Evolutionary conservation across 306 rosid genomes (phyloP).

Genomic region (Coriaria nepalensis): DNA sequence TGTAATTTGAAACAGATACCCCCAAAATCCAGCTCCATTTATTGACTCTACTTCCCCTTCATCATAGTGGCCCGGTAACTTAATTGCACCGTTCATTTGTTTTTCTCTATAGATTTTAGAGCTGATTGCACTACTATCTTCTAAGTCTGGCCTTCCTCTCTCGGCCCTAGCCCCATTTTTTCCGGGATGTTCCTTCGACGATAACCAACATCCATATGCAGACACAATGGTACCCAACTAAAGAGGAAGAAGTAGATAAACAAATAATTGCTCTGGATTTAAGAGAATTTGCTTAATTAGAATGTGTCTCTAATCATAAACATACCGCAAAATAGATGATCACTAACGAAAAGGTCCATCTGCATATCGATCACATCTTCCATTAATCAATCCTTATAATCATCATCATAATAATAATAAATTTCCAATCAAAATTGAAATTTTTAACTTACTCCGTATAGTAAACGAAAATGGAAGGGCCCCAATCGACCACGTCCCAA

Average conservation of each 20-base stretch:
- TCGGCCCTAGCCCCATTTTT: slow-evolving; percentile 20
- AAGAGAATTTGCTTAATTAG: too few species aligned
- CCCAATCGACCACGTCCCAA: slow-evolving; percentile 32
- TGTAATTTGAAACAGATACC: slow-evolving; percentile 46
- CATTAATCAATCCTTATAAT: slow-evolving; percentile 1
- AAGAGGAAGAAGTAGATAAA: slow-evolving; percentile 7
- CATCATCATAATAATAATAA: not conserved
- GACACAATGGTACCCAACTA: slow-evolving; percentile 60
- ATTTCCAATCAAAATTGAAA: not conserved
- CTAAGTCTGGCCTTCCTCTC: slow-evolving; percentile 25
- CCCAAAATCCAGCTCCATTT: slow-evolving; percentile 48
- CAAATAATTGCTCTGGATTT: too few species aligned
- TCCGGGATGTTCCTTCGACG: slow-evolving; percentile 17
- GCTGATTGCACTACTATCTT: slow-evolving; percentile 17
- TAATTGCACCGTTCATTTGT: slow-evolving; percentile 18
- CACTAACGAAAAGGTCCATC: slow-evolving; percentile 78
- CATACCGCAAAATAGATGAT: slow-evolving; percentile 62
- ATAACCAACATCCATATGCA: slow-evolving; percentile 58
- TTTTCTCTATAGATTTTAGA: slow-evolving; percentile 11
- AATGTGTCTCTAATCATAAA: not conserved
- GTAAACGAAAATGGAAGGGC: slow-evolving; percentile 38
- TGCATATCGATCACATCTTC: slow-evolving; percentile 22
- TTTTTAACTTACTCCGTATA: slow-evolving; percentile 46
- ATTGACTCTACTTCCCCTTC: slow-evolving; percentile 26
- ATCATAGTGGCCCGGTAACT: slow-evolving; percentile 25